phyloP scores from a whole-genome alignment of 768 basidiomycete species.

The Hygrocybe coccinea region DNA sequence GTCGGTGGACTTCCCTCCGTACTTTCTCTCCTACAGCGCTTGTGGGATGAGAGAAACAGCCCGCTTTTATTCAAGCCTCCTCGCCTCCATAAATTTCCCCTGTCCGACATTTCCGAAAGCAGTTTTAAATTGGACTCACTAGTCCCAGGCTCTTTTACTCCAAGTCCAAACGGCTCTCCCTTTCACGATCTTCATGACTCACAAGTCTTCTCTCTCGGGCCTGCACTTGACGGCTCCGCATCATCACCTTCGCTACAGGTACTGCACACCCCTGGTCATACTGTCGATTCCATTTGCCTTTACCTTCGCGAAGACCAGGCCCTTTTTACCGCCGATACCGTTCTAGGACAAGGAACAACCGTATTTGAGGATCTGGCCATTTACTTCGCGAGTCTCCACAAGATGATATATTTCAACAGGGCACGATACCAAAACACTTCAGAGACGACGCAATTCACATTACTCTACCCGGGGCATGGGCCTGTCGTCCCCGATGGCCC shows the following conservation, averaged over 20 bases:
- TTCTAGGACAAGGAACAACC: constrained; percentile 86
- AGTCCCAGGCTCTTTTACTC: constrained; percentile 42
- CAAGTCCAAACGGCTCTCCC: constrained; percentile 36
- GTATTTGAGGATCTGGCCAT: constrained; percentile 78
- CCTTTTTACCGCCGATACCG: constrained; percentile 86
- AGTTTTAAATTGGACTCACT: constrained; percentile 41
- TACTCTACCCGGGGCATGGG: constrained; percentile 88
- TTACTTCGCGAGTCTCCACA: constrained; percentile 63
- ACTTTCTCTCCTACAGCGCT: constrained; percentile 53
- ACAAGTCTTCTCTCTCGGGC: constrained; percentile 44
- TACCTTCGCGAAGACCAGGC: constrained; percentile 63
- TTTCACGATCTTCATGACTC: constrained; percentile 58
- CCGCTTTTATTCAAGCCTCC: constrained; percentile 56
- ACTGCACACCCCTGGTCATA: constrained; percentile 88
- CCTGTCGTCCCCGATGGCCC: constrained; percentile 64
- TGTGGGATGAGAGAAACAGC: constrained; percentile 55
- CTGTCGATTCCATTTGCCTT: constrained; percentile 76
- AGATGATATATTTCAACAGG: constrained; percentile 45
- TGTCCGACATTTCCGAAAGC: constrained; percentile 23
- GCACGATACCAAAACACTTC: constrained; percentile 7
- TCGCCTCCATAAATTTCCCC: constrained; percentile 69
- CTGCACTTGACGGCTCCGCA: background rate
- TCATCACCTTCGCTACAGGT: constrained; percentile 46
- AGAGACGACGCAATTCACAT: constrained; percentile 26
- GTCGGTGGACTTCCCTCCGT: constrained; percentile 70